Conservation (phyloP, 441 rosid genomes). For the Populus hybrid region DNA sequence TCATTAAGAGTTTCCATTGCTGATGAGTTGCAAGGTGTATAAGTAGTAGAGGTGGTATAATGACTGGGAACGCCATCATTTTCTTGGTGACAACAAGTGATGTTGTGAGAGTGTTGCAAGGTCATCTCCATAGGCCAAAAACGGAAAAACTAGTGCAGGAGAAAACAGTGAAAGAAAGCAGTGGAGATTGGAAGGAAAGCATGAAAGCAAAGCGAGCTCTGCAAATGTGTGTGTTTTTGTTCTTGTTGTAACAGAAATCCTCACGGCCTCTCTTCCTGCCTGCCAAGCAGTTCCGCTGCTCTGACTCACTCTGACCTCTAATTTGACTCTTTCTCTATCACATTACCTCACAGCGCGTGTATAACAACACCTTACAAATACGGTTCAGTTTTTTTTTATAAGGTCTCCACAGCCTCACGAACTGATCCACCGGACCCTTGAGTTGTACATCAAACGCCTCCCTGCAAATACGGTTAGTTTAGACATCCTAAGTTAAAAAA, state of each 20-base stretch:
- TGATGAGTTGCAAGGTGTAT: slow-evolving; percentile 30
- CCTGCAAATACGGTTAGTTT: no score
- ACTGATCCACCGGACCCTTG: background rate
- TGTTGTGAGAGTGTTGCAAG: slow-evolving; percentile 34
- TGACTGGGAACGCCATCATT: slow-evolving; percentile 17
- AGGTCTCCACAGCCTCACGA: background rate
- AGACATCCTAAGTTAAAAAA: background rate
- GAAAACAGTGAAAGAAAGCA: slow-evolving; percentile 1
- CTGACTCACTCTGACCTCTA: slow-evolving; percentile 32
- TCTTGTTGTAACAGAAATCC: slow-evolving; percentile 26
- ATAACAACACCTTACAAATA: background rate
- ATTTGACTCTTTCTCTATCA: slow-evolving; percentile 29
- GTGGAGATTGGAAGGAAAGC: background rate
- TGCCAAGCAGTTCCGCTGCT: slow-evolving; percentile 25
- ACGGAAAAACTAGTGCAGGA: slow-evolving; percentile 21
- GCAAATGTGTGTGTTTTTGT: slow-evolving; percentile 12
- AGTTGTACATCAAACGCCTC: background rate
- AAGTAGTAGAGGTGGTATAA: slow-evolving; percentile 6
- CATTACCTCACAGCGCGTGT: slow-evolving; percentile 14
- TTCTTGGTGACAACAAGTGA: slow-evolving; percentile 12
- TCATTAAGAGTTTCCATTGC: slow-evolving; percentile 23
- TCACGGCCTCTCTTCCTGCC: slow-evolving; percentile 25
- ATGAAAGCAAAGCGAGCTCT: slow-evolving; percentile 11
- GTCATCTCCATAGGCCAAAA: slow-evolving; percentile 32
- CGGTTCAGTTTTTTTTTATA: background rate